Conservation (phyloP, 2,329 filamentous ascomycete genomes). For the Elsinoe fawcettii region DNA sequence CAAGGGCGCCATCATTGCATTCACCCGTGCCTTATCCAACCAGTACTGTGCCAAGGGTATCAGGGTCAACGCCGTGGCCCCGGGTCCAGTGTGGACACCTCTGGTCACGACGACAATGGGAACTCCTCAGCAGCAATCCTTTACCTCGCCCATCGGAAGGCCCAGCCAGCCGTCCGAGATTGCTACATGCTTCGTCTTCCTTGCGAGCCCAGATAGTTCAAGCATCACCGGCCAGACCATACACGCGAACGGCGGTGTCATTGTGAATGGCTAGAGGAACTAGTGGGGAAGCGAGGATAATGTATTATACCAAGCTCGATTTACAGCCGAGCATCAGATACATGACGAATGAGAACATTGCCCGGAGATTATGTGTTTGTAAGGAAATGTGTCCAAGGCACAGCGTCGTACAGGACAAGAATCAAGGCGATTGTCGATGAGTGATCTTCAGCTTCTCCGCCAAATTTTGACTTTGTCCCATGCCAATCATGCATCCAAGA, state of each 20-base stretch:
- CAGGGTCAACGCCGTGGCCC: conserved; percentile 64
- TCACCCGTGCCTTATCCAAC: conserved; percentile 70
- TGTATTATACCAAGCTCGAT: too few species aligned
- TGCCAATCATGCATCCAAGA: not conserved
- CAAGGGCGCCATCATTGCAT: conserved; percentile 70
- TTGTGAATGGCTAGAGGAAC: conserved; percentile 39
- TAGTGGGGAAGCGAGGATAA: not conserved
- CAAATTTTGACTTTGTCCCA: conserved; percentile 1
- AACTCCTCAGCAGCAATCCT: conserved; percentile 61
- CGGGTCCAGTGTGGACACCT: conserved; percentile 58
- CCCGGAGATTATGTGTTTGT: not conserved
- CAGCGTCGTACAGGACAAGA: not conserved
- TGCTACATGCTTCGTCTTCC: conserved; percentile 72
- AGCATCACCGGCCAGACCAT: conserved; percentile 67
- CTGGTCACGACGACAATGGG: conserved; percentile 67
- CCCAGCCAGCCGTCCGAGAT: conserved; percentile 76
- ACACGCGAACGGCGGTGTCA: conserved; percentile 54
- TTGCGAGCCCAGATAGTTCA: conserved; percentile 66
- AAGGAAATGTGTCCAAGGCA: not conserved
- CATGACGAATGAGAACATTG: not conserved
- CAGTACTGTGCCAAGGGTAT: conserved; percentile 66
- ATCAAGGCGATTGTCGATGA: not conserved
- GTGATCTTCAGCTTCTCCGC: not conserved
- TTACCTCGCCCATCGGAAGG: conserved; percentile 65
- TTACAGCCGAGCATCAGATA: too few species aligned